These are phyloP conservation scores for Berberis vulgaris DNA, from an alignment of 164 flowering plant genomes.

Conservation along the genomic window DNA sequence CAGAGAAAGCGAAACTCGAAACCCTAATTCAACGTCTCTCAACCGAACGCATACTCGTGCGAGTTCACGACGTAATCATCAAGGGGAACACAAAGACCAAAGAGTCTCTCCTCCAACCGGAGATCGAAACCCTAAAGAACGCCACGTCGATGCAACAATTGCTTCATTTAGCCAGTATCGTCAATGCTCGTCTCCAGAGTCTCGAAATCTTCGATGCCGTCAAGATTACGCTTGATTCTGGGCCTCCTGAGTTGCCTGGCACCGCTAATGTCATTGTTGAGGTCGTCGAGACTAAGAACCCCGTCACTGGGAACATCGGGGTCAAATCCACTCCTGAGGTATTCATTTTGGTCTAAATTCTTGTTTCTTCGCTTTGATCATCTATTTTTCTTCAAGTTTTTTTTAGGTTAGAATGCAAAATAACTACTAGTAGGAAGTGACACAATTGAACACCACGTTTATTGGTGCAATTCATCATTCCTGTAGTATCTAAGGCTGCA, in stretches of 20 bases:
- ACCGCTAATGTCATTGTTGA: background rate
- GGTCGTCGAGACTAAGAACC: background rate
- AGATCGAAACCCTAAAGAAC: conserved; percentile 34
- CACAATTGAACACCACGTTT: too few relatives aligned
- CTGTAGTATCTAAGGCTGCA: too few relatives aligned
- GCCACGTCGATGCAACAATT: conserved; percentile 63
- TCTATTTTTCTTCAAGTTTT: background rate
- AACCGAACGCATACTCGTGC: conserved; percentile 39
- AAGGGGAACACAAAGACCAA: conserved; percentile 79
- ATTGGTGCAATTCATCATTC: too few relatives aligned
- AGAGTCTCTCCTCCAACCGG: conserved; percentile 63
- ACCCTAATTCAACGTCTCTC: conserved; percentile 36
- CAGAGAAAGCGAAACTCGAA: conserved; percentile 29
- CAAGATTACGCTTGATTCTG: background rate
- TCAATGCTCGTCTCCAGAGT: background rate
- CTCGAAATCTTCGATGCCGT: background rate
- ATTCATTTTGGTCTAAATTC: background rate
- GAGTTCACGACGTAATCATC: conserved; percentile 77
- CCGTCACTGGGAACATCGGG: background rate
- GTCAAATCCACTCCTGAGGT: conserved; percentile 9
- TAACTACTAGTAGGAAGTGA: too few relatives aligned
- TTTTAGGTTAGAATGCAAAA: too few relatives aligned
- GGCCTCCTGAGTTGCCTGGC: background rate
- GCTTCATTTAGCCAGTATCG: conserved; percentile 18
- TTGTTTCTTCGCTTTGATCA: background rate